These are phyloP conservation scores for Lentinula raphanica DNA, from an alignment of 768 basidiomycete genomes.

Conservation along the genomic window DNA sequence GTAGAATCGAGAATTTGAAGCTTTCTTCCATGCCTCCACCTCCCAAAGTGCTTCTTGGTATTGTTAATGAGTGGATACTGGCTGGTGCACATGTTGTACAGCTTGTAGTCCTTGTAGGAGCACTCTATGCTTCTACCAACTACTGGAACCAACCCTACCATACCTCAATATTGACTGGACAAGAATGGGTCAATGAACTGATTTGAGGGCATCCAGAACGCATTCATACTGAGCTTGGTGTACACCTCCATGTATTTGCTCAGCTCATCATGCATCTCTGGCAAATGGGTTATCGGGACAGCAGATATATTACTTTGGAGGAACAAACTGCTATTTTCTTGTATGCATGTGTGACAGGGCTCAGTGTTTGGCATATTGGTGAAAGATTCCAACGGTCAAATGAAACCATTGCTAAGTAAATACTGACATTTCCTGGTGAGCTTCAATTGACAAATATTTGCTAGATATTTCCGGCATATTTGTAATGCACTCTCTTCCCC, in stretches of 20 bases:
- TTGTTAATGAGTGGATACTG: background rate
- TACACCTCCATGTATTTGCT: conserved; percentile 15
- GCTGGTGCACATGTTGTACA: background rate
- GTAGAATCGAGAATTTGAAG: no score
- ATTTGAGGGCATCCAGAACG: conserved; percentile 12
- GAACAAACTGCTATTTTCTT: conserved; percentile 18
- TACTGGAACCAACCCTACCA: conserved; percentile 16
- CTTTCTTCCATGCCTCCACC: no score
- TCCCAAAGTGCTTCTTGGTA: no score
- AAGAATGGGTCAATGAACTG: conserved; percentile 16
- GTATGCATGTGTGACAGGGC: conserved; percentile 3
- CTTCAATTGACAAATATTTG: background rate
- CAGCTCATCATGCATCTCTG: conserved; percentile 8
- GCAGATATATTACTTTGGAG: conserved; percentile 12
- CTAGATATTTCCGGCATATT: conserved; percentile 9
- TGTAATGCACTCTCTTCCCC: conserved; percentile 3
- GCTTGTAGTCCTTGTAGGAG: background rate
- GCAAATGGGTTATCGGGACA: background rate
- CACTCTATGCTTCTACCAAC: conserved; percentile 5
- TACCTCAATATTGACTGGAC: conserved; percentile 17
- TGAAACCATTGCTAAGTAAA: conserved; percentile 10
- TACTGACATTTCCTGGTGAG: background rate
- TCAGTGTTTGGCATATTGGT: background rate
- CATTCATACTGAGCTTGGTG: conserved; percentile 16
- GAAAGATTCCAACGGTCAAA: background rate